Evolutionary conservation across 805 yeast genomes (phyloP), one percentile per base, ranked within the genome.

Genomic region (Candida dajiaensis): DNA sequence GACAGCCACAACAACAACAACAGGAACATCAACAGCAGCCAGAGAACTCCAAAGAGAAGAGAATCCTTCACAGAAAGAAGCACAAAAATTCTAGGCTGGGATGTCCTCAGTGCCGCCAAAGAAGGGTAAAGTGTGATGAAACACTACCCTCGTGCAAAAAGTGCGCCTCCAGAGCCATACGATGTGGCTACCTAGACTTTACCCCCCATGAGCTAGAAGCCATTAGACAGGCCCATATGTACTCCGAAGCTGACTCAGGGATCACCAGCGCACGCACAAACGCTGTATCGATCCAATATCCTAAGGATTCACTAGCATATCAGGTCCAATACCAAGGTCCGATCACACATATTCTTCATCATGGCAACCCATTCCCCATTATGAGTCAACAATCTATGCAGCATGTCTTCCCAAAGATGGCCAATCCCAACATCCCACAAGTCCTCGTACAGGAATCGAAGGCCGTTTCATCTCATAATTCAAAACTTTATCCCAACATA

Each of bases 71-170:
- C 16, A 66, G 87, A 45, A 68, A 81, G 51, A 77, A 73, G 50
- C 89, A 82, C 62, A 71, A 80, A 46, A 83, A 83, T 65, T 80
- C 86, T 2, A 47, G 54, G 29, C 42, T 53, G 9, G 62, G 92
- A 11, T 85, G 92, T 60, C 78, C 77, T 5, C 78, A 80, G 38
- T 81, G 87, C 61, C 80, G 80, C 52, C 68, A 70, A 45, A 67
- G 85, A 25, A 64, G 83, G 21, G 73, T 81, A 53, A 81, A 80
- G 54, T 81, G 87, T 57, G 85, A 81, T 59, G 86, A 81, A 57
- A 59, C 65, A 6, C 65, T 77, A 9, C 86, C 87, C 1, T 61
- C 65, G 33, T 81, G 87, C 56, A 58, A 59, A 42, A 77, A 77
- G 52, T 81, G 87, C 56, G 49, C 39, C 5, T 22, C 51, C 9